A percentile compares a stretch with the other conserved stretches of the same genome.
Evolutionary conservation across 2,329 filamentous ascomycete species (phyloP).

Genomic region (Xylariaceae sp.): DNA sequence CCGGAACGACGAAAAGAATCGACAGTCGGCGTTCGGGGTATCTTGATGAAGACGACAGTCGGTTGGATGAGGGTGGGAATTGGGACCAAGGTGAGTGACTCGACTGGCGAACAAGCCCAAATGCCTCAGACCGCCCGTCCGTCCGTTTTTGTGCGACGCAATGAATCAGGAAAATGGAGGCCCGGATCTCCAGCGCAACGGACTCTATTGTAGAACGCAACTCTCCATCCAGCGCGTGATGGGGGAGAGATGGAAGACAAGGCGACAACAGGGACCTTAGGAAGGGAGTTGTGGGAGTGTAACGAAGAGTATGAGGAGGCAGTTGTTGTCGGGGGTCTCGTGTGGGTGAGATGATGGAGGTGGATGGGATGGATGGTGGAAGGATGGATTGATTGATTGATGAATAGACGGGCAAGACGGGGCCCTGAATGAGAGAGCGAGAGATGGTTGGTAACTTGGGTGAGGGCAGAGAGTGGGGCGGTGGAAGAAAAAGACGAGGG

Average conservation of each 20-base stretch:
- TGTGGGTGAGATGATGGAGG: constrained; percentile 10
- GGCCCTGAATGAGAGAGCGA: constrained; percentile 1
- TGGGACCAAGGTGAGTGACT: constrained; percentile 19
- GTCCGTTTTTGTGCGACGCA: constrained; percentile 8
- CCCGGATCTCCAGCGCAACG: constrained; percentile 29
- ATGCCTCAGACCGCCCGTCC: constrained; percentile 24
- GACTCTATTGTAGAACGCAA: constrained; percentile 24
- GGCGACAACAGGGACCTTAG: constrained; percentile 6
- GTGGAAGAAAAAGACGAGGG: not conserved
- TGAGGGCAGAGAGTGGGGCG: not conserved
- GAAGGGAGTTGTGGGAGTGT: constrained; percentile 13
- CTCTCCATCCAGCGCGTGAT: constrained; percentile 24
- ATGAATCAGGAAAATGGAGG: constrained; percentile 20
- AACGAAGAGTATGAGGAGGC: constrained; percentile 6
- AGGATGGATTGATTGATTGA: too few species aligned
- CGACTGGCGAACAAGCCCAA: constrained; percentile 19
- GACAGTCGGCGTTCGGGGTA: constrained; percentile 6
- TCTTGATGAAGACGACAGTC: constrained; percentile 11
- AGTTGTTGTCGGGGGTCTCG: constrained; percentile 13
- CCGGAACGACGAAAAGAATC: constrained; percentile 1
- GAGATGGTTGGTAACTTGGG: not conserved
- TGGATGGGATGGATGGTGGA: constrained; percentile 14
- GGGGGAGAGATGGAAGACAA: constrained; percentile 14
- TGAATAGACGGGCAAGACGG: not conserved
- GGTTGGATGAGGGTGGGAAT: constrained; percentile 13